Percentiles rank a stretch among this genome's conserved stretches.
These are phyloP conservation scores for Solanum virginianum DNA, from an alignment of 257 asterid genomes.

Conservation along the genomic window DNA sequence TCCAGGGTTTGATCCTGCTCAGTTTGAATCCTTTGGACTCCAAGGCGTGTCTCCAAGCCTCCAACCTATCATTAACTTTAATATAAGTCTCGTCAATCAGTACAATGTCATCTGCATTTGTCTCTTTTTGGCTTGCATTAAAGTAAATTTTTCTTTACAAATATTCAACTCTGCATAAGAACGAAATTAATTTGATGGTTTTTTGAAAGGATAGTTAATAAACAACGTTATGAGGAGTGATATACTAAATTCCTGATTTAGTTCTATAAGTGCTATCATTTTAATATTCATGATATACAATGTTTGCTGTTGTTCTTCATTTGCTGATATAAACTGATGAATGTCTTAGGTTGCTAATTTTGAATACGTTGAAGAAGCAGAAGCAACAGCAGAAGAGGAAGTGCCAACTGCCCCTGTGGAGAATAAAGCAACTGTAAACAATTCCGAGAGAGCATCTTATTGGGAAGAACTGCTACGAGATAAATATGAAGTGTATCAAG, in stretches of 20 bases:
- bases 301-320: neutral
- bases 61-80: too few relatives aligned
- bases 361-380: constrained; percentile 76
- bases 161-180: neutral
- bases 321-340: neutral
- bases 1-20: too few relatives aligned
- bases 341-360: constrained; percentile 83
- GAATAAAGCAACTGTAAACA: constrained; percentile 43
- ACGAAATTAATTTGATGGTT: neutral
- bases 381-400: constrained; percentile 70
- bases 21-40: too few relatives aligned
- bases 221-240: neutral
- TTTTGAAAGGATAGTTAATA: neutral
- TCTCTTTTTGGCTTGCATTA: neutral
- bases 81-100: too few relatives aligned
- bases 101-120: too few relatives aligned
- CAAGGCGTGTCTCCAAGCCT: too few relatives aligned
- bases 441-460: constrained; percentile 57
- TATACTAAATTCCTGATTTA: neutral
- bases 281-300: neutral
- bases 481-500: constrained; percentile 72
- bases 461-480: constrained; percentile 94
- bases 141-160: neutral
- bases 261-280: neutral
- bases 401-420: constrained; percentile 41